These are phyloP conservation scores for Neopestalotiopsis rosae DNA, from an alignment of 2,329 filamentous ascomycete genomes.

Conservation along the genomic window DNA sequence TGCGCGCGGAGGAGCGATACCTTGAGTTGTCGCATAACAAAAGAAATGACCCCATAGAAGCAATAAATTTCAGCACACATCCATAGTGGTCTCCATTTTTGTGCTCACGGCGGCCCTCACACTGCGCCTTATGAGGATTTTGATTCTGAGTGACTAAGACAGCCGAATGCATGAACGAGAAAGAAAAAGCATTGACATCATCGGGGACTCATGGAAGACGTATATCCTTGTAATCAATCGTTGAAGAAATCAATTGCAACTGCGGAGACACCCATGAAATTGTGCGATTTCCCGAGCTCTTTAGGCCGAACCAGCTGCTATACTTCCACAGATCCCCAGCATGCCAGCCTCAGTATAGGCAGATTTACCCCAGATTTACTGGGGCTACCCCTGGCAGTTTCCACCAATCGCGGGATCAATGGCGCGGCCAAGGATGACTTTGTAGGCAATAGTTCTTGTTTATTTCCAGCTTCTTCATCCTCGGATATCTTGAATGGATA, in stretches of 20 bases:
- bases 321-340: too few species aligned
- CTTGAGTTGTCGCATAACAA: neutral
- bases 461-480: neutral
- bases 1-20: neutral
- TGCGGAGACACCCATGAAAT: too few species aligned
- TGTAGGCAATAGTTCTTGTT: neutral
- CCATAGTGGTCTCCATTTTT: neutral
- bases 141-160: too few species aligned
- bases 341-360: neutral
- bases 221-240: too few species aligned
- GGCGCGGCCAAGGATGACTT: neutral
- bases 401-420: neutral
- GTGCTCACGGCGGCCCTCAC: too few species aligned
- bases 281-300: too few species aligned
- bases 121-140: too few species aligned
- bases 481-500: neutral
- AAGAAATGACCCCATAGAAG: neutral
- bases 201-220: too few species aligned
- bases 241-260: too few species aligned
- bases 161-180: accelerated
- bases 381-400: neutral
- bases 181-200: too few species aligned
- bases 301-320: neutral
- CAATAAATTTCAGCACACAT: neutral
- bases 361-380: neutral